Conservation (phyloP, 179 eudicot genomes). For the Silene vulgaris region DNA sequence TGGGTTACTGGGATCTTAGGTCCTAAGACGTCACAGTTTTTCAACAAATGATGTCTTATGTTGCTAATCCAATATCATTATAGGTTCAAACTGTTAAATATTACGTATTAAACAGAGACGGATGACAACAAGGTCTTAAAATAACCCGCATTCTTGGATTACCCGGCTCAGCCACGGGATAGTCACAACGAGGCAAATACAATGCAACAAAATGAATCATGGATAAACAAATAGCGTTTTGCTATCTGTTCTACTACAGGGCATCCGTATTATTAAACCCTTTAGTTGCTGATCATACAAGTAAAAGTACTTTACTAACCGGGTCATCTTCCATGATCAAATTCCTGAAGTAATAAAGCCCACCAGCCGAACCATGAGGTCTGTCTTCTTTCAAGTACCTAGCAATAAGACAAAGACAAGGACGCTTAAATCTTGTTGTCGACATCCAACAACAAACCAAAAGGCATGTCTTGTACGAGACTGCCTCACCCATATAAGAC, state of each 20-base stretch:
- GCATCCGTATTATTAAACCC: background rate
- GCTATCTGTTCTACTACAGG: background rate
- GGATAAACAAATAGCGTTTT: background rate
- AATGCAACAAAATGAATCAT: background rate
- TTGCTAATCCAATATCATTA: background rate
- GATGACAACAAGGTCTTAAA: too few relatives aligned
- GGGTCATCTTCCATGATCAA: conserved; percentile 80
- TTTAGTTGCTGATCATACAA: conserved; percentile 2
- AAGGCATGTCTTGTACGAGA: background rate
- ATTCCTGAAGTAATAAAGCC: conserved; percentile 70
- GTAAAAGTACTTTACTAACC: conserved; percentile 27
- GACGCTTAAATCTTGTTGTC: background rate
- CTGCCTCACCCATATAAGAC: background rate
- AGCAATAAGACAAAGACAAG: conserved; percentile 10
- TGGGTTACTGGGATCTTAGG: background rate
- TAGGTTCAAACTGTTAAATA: background rate
- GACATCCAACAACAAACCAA: background rate
- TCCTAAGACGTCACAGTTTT: background rate
- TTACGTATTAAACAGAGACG: too few relatives aligned
- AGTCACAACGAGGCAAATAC: background rate
- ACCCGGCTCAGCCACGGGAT: too few relatives aligned
- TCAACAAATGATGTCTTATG: background rate
- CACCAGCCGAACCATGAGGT: conserved; percentile 93
- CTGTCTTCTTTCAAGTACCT: conserved; percentile 91
- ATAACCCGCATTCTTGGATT: too few relatives aligned